Conservation (phyloP, 2,329 filamentous ascomycete species). For the Colletotrichum sp. region DNA sequence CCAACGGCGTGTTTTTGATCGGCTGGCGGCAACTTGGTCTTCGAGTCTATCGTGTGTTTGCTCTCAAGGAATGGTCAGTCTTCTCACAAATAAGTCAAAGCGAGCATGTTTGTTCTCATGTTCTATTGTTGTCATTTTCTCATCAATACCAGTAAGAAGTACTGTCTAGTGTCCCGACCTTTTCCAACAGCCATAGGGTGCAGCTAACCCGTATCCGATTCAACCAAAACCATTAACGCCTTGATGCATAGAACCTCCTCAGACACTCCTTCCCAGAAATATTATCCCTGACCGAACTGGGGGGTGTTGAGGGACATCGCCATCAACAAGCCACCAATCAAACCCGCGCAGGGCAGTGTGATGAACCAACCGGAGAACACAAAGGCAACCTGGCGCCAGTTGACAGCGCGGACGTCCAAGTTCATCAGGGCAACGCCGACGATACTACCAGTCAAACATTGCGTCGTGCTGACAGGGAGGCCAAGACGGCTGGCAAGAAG, state of each 20-base stretch:
- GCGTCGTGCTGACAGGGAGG: slow-evolving; percentile 31
- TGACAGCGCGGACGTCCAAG: slow-evolving; percentile 25
- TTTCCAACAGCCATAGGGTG: neutral
- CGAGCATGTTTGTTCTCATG: neutral
- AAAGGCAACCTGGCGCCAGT: slow-evolving; percentile 30
- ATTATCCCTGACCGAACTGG: slow-evolving; percentile 16
- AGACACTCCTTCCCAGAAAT: no score
- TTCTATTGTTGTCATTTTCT: neutral
- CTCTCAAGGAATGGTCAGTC: neutral
- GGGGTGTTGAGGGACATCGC: slow-evolving; percentile 29
- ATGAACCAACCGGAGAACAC: slow-evolving; percentile 31
- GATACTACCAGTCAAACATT: slow-evolving; percentile 29
- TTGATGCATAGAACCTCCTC: no score
- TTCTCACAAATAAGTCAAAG: neutral
- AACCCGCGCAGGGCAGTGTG: slow-evolving; percentile 27
- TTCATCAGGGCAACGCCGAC: slow-evolving; percentile 30
- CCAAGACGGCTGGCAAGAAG: slow-evolving; percentile 25
- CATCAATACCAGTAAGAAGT: neutral
- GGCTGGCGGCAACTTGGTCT: neutral
- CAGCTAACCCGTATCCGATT: neutral
- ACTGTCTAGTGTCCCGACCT: neutral
- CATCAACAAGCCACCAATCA: slow-evolving; percentile 27
- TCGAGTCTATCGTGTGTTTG: neutral
- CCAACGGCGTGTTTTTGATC: neutral
- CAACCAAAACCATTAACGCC: neutral